These are phyloP conservation scores for Mycena crocata DNA, from an alignment of 768 basidiomycete genomes.

Conservation along the genomic window DNA sequence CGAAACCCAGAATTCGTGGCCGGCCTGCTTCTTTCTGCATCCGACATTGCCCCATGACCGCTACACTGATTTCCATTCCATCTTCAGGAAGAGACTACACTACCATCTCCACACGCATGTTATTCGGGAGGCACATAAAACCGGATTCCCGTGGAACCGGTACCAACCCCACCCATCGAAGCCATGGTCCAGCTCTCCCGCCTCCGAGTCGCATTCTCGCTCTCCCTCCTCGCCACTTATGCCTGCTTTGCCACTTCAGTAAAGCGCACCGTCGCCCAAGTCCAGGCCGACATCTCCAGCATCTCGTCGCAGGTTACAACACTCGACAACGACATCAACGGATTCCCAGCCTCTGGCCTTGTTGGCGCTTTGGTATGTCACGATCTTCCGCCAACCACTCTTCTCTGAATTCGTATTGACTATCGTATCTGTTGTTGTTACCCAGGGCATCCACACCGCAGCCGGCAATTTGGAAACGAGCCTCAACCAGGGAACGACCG, in stretches of 20 bases:
- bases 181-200: slow-evolving; percentile 18
- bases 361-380: slow-evolving; percentile 40
- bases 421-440: background rate
- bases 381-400: background rate
- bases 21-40: no score
- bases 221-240: slow-evolving; percentile 40
- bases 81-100: no score
- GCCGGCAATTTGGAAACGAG: slow-evolving; percentile 35
- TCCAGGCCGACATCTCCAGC: slow-evolving; percentile 42
- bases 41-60: no score
- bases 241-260: slow-evolving; percentile 32
- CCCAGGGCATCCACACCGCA: slow-evolving; percentile 43
- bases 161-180: background rate
- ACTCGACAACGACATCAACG: slow-evolving; percentile 44
- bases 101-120: no score
- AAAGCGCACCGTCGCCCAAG: slow-evolving; percentile 39
- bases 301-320: slow-evolving; percentile 41
- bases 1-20: no score
- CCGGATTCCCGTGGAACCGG: no score
- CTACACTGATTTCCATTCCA: no score
- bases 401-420: no score
- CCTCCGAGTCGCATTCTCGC: slow-evolving; percentile 29
- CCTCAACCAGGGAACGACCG: slow-evolving; percentile 38
- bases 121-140: no score
- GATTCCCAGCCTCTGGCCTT: slow-evolving; percentile 42